A percentile compares a stretch with the other conserved stretches of the same genome.
phyloP scores from a whole-genome alignment of 495 filamentous ascomycete species.

The Lindgomyces ingoldianus region DNA sequence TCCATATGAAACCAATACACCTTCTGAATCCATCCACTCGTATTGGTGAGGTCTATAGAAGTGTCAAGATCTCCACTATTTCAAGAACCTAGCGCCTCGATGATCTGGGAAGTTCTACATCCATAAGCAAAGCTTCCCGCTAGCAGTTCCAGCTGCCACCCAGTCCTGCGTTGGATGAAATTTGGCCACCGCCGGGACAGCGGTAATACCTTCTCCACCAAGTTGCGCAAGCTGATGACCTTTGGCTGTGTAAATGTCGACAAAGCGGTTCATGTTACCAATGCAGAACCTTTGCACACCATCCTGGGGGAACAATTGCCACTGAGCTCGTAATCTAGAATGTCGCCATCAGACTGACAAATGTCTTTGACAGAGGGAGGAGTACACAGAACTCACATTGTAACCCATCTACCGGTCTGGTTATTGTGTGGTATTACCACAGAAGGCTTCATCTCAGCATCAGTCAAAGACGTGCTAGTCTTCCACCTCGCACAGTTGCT shows the following conservation, averaged over 20 bases:
- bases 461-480: constrained; percentile 58
- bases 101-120: too few species aligned
- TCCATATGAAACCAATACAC: background rate
- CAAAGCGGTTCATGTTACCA: constrained; percentile 97
- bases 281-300: constrained; percentile 84
- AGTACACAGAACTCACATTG: constrained; percentile 56
- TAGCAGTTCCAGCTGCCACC: constrained; percentile 89
- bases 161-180: constrained; percentile 88
- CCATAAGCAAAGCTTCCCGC: constrained; percentile 91
- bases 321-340: constrained; percentile 83
- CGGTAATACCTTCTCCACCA: constrained; percentile 83
- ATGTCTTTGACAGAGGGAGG: background rate
- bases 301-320: constrained; percentile 78
- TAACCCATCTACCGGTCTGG: constrained; percentile 85
- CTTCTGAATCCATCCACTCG: too few species aligned
- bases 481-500: constrained; percentile 65
- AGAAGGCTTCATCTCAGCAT: constrained; percentile 66
- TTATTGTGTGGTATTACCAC: constrained; percentile 83
- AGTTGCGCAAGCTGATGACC: constrained; percentile 92
- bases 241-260: constrained; percentile 77
- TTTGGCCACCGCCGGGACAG: constrained; percentile 87
- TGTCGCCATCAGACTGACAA: constrained; percentile 7
- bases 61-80: too few species aligned
- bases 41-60: too few species aligned
- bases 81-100: background rate